Base-by-base conservation (phyloP, 176 grass and related monocot species). In the Eragrostis curvula region DNA sequence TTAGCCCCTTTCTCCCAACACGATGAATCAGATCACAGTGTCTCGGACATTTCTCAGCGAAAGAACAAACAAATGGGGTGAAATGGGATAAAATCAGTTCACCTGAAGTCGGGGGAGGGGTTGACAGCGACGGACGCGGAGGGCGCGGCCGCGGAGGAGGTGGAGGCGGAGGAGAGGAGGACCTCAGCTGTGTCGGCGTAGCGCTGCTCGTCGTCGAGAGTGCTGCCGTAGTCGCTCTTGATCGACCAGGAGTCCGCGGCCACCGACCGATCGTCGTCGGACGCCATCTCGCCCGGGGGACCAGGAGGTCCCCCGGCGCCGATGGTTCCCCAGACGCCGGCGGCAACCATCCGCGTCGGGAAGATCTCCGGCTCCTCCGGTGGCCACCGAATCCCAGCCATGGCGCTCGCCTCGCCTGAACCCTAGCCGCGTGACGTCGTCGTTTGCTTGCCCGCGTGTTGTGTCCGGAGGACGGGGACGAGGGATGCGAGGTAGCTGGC, bases 171-270 rank as follows among this genome's bases (percentile, higher is more conserved):
- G 84, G 90, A 80, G 71, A 90, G 89, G 81, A 86, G 85, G 47
- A 90, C 87, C 27, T 88, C 96, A 21, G 85, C 85, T 44, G 96
- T 90, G 70, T 99, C 91, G n/a, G 88, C 89, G 80, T 99, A 94
- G 43, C 93, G 90, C 85, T 99, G 96, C 8, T 99, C 96, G 82
- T 99, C 96, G 83, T 99, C 96, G 68, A 99, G 85, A 66, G 93
- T 93, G 83, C 91, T 98, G 1, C 95, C 92, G 81, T 98, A 98
- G 74, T 98, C 95, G 81, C 95, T 98, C 92, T 91, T 98, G 81
- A 98, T 92, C 57, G 95, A 98, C 95, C 95, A 98, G 24, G 95
- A 98, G 83, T 98, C 95, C 70, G 95, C 92, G n/a, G 95, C 88
- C 59, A 98, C 90, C 3, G 95, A 98, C 6, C 95, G 95, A 70